A percentile compares a stretch with the other conserved stretches of the same genome.
These are phyloP conservation scores for Backusella mclennaniae DNA, from an alignment of 192 early-diverging fungal species.

Conservation along the genomic window DNA sequence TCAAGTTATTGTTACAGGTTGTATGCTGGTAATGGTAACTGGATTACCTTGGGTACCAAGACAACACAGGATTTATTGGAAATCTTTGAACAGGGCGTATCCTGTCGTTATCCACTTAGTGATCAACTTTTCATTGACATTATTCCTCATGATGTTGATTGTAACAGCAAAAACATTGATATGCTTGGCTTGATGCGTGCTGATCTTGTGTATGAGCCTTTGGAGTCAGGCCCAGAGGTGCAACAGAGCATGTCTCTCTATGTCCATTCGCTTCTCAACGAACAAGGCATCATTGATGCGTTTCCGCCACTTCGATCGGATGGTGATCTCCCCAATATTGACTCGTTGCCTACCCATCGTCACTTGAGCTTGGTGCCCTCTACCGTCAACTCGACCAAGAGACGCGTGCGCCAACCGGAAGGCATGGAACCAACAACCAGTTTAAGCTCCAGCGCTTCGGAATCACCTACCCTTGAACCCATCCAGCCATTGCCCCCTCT, in stretches of 20 bases:
- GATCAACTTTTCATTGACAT: constrained; percentile 66
- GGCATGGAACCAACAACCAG: neutral
- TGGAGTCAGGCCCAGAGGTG: neutral
- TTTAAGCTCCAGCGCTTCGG: neutral
- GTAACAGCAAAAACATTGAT: constrained; percentile 30
- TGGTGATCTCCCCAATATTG: constrained; percentile 5
- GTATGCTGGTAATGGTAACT: constrained; percentile 30
- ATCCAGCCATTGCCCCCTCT: neutral
- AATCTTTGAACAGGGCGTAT: constrained; percentile 40
- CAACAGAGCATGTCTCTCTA: constrained; percentile 7
- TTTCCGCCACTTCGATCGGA: constrained; percentile 31
- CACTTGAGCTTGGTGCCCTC: constrained; percentile 24
- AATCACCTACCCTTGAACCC: neutral
- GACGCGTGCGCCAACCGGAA: neutral
- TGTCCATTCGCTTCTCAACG: constrained; percentile 35
- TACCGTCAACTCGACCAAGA: neutral
- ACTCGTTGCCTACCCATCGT: constrained; percentile 14
- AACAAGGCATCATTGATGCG: constrained; percentile 41
- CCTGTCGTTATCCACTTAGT: constrained; percentile 55
- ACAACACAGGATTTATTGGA: constrained; percentile 49
- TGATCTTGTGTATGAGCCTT: constrained; percentile 13
- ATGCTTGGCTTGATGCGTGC: constrained; percentile 21
- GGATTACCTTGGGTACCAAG: constrained; percentile 33
- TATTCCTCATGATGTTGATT: constrained; percentile 26
- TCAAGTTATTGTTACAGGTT: constrained; percentile 22